Percentiles rank a stretch among this genome's conserved stretches.
Conservation (phyloP, 805 yeast genomes). For the Brettanomyces bruxellensis region DNA sequence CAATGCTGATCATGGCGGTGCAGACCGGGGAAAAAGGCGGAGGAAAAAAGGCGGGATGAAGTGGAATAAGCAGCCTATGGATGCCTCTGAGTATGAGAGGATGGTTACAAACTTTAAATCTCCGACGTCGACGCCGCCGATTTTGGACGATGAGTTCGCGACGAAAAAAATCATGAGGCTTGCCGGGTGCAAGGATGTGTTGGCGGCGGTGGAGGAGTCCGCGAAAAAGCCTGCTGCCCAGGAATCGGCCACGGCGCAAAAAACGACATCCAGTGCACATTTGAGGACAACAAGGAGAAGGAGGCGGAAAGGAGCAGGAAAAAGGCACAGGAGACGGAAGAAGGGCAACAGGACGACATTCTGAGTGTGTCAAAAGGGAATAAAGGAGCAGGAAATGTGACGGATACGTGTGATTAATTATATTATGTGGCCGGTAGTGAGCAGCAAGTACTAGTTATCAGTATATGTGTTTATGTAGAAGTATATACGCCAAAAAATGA, state of each 20-base stretch:
- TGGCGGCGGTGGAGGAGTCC: no score
- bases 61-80: constrained; percentile 4
- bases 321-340: constrained; percentile 16
- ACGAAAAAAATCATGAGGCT: background rate
- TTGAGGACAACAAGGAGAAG: constrained; percentile 7
- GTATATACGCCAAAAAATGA: no score
- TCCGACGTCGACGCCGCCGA: constrained; percentile 5
- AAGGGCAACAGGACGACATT: constrained; percentile 8
- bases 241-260: no score
- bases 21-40: constrained; percentile 3
- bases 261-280: background rate
- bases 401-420: no score
- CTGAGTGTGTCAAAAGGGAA: background rate
- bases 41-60: background rate
- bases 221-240: no score
- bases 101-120: constrained; percentile 6
- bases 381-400: no score
- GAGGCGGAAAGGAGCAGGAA: constrained; percentile 18
- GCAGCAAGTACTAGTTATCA: no score
- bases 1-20: background rate
- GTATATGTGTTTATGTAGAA: no score
- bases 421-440: no score
- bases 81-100: constrained; percentile 13
- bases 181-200: no score
- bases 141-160: constrained; percentile 1